Evolutionary conservation across 2,329 filamentous ascomycete genomes (phyloP).

Genomic region (Pyricularia grisea): DNA sequence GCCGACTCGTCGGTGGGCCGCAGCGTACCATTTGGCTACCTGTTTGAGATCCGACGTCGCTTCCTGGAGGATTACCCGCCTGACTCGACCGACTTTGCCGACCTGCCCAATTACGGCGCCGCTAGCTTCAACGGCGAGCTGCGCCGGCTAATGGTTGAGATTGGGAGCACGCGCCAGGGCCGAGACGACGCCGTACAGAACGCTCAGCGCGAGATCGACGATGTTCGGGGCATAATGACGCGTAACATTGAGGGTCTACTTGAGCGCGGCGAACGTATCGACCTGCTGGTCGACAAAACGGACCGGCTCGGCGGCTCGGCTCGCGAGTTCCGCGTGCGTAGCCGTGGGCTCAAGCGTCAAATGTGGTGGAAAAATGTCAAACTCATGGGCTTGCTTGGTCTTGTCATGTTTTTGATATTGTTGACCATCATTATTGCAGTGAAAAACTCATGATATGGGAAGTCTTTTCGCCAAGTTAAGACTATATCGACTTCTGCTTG

Average conservation of each 20-base stretch:
- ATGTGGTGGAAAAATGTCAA: slow-evolving; percentile 99
- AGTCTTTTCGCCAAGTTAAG: background rate
- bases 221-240: slow-evolving; percentile 87
- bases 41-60: slow-evolving; percentile 80
- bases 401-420: slow-evolving; percentile 57
- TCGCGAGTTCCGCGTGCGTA: slow-evolving; percentile 81
- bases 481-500: background rate
- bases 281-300: slow-evolving; percentile 93
- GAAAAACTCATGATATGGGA: slow-evolving; percentile 29
- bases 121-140: slow-evolving; percentile 78
- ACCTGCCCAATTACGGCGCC: slow-evolving; percentile 81
- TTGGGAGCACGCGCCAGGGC: slow-evolving; percentile 67
- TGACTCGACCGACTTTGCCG: slow-evolving; percentile 59
- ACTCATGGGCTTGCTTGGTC: slow-evolving; percentile 68
- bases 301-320: slow-evolving; percentile 83
- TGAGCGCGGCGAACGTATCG: slow-evolving; percentile 81
- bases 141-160: slow-evolving; percentile 70
- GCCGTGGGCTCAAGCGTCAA: slow-evolving; percentile 72
- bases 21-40: slow-evolving; percentile 85
- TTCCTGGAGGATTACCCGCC: slow-evolving; percentile 67
- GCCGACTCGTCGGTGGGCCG: slow-evolving; percentile 73
- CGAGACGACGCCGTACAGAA: slow-evolving; percentile 75
- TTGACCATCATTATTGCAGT: slow-evolving; percentile 44
- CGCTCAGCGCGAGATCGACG: slow-evolving; percentile 84
- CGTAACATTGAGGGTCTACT: slow-evolving; percentile 83